Percentiles rank a stretch among this genome's conserved stretches.
These are phyloP conservation scores for Dothistroma septosporum DNA, from an alignment of 2,329 filamentous ascomycete species.

Conservation along the genomic window DNA sequence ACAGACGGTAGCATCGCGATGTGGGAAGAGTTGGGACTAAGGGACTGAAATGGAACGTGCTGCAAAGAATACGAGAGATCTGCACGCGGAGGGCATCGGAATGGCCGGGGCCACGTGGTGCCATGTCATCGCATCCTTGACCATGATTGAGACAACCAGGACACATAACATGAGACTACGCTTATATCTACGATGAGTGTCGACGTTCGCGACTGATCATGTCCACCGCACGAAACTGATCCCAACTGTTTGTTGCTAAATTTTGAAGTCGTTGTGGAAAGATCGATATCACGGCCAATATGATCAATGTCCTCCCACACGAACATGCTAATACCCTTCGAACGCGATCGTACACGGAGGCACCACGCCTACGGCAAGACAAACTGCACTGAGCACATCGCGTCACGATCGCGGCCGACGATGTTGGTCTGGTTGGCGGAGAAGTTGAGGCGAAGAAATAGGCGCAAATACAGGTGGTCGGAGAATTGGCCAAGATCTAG, in stretches of 20 bases:
- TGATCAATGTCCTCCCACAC: too few relatives aligned
- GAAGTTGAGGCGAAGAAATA: not conserved
- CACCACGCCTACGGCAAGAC: not conserved
- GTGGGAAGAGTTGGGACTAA: not conserved
- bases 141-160: not conserved
- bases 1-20: not conserved
- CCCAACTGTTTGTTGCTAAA: too few relatives aligned
- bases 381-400: not conserved
- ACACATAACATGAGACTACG: too few relatives aligned
- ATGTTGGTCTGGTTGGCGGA: not conserved
- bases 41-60: not conserved
- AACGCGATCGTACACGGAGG: too few relatives aligned
- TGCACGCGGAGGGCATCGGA: not conserved
- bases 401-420: not conserved
- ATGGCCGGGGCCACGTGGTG: not conserved
- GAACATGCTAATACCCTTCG: too few relatives aligned
- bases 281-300: too few relatives aligned
- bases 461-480: not conserved
- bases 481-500: not conserved
- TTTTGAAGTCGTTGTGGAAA: too few relatives aligned
- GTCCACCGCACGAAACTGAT: too few relatives aligned
- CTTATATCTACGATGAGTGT: too few relatives aligned
- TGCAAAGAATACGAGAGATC: not conserved
- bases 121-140: not conserved
- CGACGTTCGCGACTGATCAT: too few relatives aligned